Evolutionary conservation across 805 yeast species (phyloP), one percentile per base, ranked within the genome.

Genomic region (Sungouiozyma intestinalis): DNA sequence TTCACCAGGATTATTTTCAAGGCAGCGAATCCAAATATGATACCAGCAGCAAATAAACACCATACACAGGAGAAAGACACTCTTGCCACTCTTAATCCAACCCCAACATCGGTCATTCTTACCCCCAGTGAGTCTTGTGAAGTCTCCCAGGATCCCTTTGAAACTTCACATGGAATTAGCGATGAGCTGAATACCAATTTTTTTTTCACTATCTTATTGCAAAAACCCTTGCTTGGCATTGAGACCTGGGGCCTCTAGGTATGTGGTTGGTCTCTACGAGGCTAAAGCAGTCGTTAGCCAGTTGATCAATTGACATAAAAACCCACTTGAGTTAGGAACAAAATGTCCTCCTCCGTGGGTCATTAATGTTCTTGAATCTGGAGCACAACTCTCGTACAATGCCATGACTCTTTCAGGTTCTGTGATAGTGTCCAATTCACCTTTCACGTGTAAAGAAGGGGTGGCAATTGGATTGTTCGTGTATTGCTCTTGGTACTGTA

Each of bases 341-440:
- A 80, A 92, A 57, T 92, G 98, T 1, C 97, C 97, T 39, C 98
- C 98, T 2, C 95, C 88, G 58, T 92, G 98, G 48, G 73, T 80
- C 42, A 87, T 46, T 34, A 70, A 44, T 0, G 68, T 71, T 19
- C 84, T 63, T 14, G 64, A 62, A 1, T 53, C 59, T 4, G 63
- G 68, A 21, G 62, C 62, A 45, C 76, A 74, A 9, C 70, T 67
- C 7, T 76, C 71, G 50, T 67, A 78, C 18, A 92, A 64, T 1
- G 68, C 65, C 61, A 74, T 62, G 0, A 84, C 74, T 47, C 92
- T 69, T 32, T 74, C 80, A 27, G 81, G 83, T 8, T 79, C 77
- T 2, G 94, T 94, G 13, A 92, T 79, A 0, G 97, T 86, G 54
- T 92, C 98, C 17, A 87, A 64, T 46, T 90, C 90, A 15, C 98